Base-by-base conservation (phyloP, 2,329 filamentous ascomycete species). In the Parascedosporium putredinis region DNA sequence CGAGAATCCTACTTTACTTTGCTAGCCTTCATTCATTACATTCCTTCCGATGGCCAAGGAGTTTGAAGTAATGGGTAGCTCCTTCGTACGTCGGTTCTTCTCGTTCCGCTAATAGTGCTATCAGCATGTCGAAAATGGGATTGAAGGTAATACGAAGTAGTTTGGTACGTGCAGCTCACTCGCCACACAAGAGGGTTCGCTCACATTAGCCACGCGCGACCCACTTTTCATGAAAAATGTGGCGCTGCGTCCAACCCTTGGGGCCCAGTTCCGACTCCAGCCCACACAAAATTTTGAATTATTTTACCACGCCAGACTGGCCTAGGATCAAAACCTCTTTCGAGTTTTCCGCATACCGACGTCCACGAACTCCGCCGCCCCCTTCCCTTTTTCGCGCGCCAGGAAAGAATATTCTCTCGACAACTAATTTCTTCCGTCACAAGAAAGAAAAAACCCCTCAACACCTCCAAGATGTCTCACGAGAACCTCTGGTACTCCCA, bases 401-500 rank as follows among this genome's bases (percentile, higher is more conserved):
- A n/a, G n/a, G n/a, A n/a, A n/a, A 42, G 23, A 16, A 20, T 10
- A 16, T 16, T 18, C 8, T 8, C 10, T 42, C 38, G 10, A 38
- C 34, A 22, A 42, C 38, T 20, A 42, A 14, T 36, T 18, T 14
- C 33, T 16, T 36, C 20, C 16, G 24, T 9, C n/a, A 27, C 46
- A n/a, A n/a, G n/a, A n/a, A n/a, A n/a, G n/a, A n/a, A n/a, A n/a
- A n/a, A n/a, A n/a, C n/a, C n/a, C n/a, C n/a, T n/a, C n/a, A n/a
- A n/a, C n/a, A n/a, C n/a, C 36, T 25, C 34, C 45, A 78, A 65
- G 62, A 80, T 78, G 77, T 78, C 74, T 75, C 78, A 79, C 89
- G 91, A 97, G 80, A 89, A 86, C 69, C 89, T 97, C 77, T 98
- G 91, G 90, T 95, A 94, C 84, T 95, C 89, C 68, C 90, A 93